Conservation (phyloP, 164 flowering plant genomes). For the Euptelea pleiosperma region DNA sequence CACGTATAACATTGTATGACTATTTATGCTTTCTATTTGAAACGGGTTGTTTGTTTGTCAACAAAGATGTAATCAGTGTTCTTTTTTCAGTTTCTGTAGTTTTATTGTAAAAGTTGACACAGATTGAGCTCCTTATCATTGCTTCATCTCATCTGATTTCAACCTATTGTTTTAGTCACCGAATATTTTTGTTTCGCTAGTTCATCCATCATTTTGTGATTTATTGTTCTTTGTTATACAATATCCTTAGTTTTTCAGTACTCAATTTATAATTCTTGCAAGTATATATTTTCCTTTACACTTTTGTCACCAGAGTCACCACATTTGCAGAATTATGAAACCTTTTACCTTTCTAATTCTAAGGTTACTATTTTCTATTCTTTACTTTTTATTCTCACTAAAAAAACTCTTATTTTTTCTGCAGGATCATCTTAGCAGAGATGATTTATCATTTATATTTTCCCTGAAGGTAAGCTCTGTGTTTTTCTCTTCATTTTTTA, state of each 20-base stretch:
- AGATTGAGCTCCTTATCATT: neutral
- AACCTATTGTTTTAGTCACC: neutral
- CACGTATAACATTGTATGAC: too few species aligned
- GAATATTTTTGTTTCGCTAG: neutral
- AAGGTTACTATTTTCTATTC: neutral
- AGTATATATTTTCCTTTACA: neutral
- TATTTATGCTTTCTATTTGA: too few species aligned
- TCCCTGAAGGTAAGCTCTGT: conserved; percentile 63
- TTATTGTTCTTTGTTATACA: neutral
- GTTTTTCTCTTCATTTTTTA: neutral
- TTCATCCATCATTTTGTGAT: neutral
- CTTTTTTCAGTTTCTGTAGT: too few species aligned
- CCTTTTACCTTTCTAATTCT: too few species aligned
- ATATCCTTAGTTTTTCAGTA: neutral
- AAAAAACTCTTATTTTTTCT: neutral
- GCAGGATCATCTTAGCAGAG: conserved; percentile 85
- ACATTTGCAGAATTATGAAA: neutral
- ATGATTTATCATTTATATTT: conserved; percentile 81
- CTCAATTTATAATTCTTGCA: neutral
- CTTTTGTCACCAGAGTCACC: neutral
- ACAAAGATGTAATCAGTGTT: too few species aligned
- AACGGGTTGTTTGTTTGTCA: too few species aligned
- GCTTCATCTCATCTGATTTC: neutral
- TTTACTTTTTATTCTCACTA: neutral
- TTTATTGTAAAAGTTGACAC: neutral